phyloP scores from a whole-genome alignment of 2,329 filamentous ascomycete genomes.

The Cladophialophora chaetospira region DNA sequence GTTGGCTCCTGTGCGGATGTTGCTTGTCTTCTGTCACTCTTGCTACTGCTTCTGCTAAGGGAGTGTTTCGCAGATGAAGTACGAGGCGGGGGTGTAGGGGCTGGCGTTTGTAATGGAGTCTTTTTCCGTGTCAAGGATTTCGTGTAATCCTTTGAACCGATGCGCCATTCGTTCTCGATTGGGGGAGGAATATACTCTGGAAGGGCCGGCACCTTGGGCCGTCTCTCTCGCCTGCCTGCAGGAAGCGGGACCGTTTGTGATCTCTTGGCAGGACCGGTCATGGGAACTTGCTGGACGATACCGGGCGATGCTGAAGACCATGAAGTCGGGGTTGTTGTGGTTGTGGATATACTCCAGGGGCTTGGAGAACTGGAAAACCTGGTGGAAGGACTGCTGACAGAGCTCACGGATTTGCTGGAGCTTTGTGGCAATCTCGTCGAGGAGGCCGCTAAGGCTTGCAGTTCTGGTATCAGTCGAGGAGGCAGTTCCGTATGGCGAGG shows the following conservation, averaged over 20 bases:
- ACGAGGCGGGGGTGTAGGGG: constrained; percentile 34
- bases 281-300: constrained; percentile 41
- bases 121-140: constrained; percentile 38
- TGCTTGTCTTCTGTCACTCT: constrained; percentile 14
- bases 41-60: constrained; percentile 28
- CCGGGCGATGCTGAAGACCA: constrained; percentile 53
- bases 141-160: constrained; percentile 34
- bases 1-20: constrained; percentile 9
- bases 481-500: constrained; percentile 25
- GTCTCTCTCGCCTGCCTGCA: constrained; percentile 19
- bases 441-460: constrained; percentile 32
- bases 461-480: constrained; percentile 32
- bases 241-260: constrained; percentile 28
- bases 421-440: constrained; percentile 14
- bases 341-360: constrained; percentile 32
- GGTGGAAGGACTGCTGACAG: constrained; percentile 34
- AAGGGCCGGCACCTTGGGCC: constrained; percentile 27
- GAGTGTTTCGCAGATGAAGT: constrained; percentile 31
- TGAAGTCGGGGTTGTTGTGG: constrained; percentile 51
- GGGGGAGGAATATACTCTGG: constrained; percentile 12
- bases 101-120: constrained; percentile 31
- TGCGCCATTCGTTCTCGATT: neutral
- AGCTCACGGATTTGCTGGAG: constrained; percentile 27
- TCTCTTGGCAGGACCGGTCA: constrained; percentile 17
- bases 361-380: constrained; percentile 30